These are phyloP conservation scores for Rhododendron mucronatum DNA, from an alignment of 148 eudicot genomes.

Conservation along the genomic window DNA sequence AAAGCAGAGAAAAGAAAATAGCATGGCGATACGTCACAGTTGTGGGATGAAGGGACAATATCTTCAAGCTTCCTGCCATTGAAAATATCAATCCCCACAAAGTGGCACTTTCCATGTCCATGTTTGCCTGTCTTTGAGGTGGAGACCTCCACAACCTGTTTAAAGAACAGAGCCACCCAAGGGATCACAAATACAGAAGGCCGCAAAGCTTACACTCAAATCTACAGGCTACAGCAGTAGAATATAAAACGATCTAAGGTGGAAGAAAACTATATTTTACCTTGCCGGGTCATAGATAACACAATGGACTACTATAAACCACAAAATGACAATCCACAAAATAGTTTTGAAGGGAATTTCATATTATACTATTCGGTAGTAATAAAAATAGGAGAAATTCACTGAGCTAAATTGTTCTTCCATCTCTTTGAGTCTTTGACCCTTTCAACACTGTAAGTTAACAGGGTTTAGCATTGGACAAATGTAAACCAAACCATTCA, in stretches of 20 bases:
- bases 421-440: background rate
- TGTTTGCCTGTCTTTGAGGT: conserved; percentile 70
- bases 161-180: background rate
- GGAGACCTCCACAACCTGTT: conserved; percentile 46
- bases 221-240: background rate
- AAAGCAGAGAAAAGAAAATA: background rate
- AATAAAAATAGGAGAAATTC: background rate
- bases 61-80: conserved; percentile 54
- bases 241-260: background rate
- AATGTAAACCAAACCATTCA: background rate
- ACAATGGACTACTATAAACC: background rate
- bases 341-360: background rate
- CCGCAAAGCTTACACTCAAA: background rate
- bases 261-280: conserved; percentile 1
- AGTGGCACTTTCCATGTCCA: conserved; percentile 62
- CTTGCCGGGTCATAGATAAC: background rate
- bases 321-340: background rate
- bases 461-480: background rate
- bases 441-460: background rate
- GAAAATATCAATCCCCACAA: conserved; percentile 56
- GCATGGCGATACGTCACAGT: conserved; percentile 30
- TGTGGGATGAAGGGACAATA: conserved; percentile 48
- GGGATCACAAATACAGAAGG: background rate
- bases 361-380: background rate
- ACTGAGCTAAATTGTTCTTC: background rate